Base-by-base conservation (phyloP, 371 early-diverging fungal species). In the Mortierella sp. region DNA sequence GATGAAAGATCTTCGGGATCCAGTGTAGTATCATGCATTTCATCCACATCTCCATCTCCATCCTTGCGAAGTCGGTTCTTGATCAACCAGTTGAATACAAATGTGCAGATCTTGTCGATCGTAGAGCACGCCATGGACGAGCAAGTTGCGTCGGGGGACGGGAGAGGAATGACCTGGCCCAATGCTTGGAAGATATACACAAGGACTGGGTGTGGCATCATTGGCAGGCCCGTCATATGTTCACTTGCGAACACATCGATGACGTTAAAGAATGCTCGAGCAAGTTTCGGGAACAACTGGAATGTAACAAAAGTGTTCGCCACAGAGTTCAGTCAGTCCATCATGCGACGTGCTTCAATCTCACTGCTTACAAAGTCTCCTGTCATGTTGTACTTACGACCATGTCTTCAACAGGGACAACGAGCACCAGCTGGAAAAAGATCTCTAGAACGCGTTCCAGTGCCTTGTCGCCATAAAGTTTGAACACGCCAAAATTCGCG, bases 401-500 rank as follows among this genome's bases (percentile, higher is more conserved):
- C 58, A 95, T 81, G 70, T 95, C 94, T 12, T 82, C 63, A 24
- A 91, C 64, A 2, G 96, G 94, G 16, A 93, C 82, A 54, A 81
- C 83, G 28, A 89, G 74, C 82, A 94, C 85, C 53, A 96, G 78
- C 67, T 90, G 88, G 57, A 92, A 89, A 50, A 87, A 80, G 39
- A 89, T 83, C 7, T 84, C 81, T 34, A 94, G 82, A 7, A 92
- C 91, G 12, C 88, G 83, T 30, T 88, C 89, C 48, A 95, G 83
- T 2, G 95, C 90, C n/a, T 87, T 87, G 71, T 96, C 97, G 56
- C 90, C 89, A 68, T 96, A 96, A 27, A 96, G 82, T 67, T 87
- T 90, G 80, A 96, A 94, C n/a, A 96, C 93, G 3, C 96, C 96
- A 83, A 96, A 94, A 53, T 93, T 93, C 59, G 94, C 91, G 69